Conservation (phyloP, 108 stramenopile genomes). For the Schizochytrium sp. region DNA sequence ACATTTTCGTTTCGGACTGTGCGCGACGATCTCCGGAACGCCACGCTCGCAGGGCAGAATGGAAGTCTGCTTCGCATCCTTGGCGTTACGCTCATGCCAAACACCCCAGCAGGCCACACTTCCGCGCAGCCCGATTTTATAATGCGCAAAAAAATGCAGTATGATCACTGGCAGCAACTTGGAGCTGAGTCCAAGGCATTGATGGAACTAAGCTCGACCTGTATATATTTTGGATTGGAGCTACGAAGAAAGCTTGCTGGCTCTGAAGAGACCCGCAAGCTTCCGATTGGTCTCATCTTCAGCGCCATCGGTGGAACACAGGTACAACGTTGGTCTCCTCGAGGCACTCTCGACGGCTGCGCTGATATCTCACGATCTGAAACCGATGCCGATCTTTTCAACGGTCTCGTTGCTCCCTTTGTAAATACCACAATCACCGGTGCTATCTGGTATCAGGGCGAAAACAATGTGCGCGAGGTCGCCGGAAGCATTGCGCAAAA, state of each 20-base stretch:
- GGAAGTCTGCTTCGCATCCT: not conserved
- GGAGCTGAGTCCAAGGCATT: not conserved
- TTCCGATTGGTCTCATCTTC: not conserved
- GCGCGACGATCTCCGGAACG: not conserved
- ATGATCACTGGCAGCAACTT: not conserved
- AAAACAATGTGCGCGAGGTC: not conserved
- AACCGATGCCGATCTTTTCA: not conserved
- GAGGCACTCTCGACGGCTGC: not conserved
- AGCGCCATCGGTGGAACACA: not conserved
- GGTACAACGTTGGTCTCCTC: not conserved
- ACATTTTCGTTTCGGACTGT: not conserved
- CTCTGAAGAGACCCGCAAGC: not conserved
- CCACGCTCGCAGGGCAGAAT: not conserved
- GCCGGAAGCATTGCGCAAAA: not conserved
- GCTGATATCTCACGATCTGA: not conserved
- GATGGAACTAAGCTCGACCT: not conserved
- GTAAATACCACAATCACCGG: not conserved
- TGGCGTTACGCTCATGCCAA: no score
- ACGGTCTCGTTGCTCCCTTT: not conserved
- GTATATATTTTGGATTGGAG: not conserved
- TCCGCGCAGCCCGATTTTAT: not conserved
- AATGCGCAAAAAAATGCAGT: not conserved
- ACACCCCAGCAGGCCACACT: no score
- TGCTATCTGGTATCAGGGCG: constrained; percentile 16
- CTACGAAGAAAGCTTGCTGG: not conserved